phyloP scores from a whole-genome alignment of 257 asterid genomes.

The Galeopsis tetrahit region DNA sequence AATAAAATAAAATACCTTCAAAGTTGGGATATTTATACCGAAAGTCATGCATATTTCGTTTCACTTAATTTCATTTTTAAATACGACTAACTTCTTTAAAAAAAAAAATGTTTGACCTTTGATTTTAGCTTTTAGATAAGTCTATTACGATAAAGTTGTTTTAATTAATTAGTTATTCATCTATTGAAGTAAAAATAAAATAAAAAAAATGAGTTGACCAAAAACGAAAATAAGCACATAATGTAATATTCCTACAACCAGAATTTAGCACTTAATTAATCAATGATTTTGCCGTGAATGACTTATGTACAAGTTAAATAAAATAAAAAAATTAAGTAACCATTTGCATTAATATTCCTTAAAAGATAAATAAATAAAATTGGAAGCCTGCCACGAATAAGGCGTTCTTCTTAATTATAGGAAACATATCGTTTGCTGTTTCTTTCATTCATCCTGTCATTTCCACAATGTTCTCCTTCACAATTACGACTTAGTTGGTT shows the following conservation, averaged over 20 bases:
- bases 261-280: not conserved
- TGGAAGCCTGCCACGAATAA: conserved; percentile 25
- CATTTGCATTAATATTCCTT: not conserved
- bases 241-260: not conserved
- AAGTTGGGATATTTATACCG: not conserved
- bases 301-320: not conserved
- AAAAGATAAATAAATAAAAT: conserved; percentile 8
- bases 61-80: not conserved
- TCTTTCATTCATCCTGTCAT: not conserved
- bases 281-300: not conserved
- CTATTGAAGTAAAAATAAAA: not conserved
- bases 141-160: not conserved
- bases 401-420: conserved; percentile 23
- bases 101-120: too few species aligned
- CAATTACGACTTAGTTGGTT: not conserved
- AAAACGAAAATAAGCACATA: not conserved
- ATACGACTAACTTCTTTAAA: not conserved
- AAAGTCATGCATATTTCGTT: not conserved
- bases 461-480: not conserved
- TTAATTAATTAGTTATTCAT: not conserved
- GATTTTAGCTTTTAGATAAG: not conserved
- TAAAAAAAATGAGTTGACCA: not conserved
- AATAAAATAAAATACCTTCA: conserved; percentile 1
- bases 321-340: not conserved
- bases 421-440: conserved; percentile 2